phyloP scores from a whole-genome alignment of 805 yeast species.

The Metschnikowia cubensis region DNA sequence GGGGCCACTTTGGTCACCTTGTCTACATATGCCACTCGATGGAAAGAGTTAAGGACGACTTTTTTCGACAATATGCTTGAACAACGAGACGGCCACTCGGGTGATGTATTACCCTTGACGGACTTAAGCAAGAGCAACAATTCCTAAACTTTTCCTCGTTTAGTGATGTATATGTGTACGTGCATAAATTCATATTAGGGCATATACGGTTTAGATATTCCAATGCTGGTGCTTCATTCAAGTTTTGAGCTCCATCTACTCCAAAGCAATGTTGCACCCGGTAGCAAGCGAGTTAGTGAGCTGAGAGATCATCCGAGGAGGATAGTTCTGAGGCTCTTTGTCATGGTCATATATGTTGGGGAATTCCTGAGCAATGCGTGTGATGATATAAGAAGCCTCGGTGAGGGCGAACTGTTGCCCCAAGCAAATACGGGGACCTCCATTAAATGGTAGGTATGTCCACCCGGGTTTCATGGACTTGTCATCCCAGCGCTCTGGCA shows the following conservation, averaged over 20 bases:
- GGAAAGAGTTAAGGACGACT: conserved; percentile 86
- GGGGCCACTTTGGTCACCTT: conserved; percentile 66
- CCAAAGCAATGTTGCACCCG: conserved; percentile 10
- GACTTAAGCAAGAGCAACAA: conserved; percentile 4
- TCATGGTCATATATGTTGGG: conserved; percentile 5
- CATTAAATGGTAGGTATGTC: conserved; percentile 14
- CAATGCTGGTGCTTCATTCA: too few relatives aligned
- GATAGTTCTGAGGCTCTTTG: conserved; percentile 3
- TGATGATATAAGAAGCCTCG: conserved; percentile 13
- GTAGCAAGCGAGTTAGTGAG: conserved; percentile 13
- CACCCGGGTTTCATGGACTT: conserved; percentile 6
- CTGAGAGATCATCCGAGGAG: conserved; percentile 11
- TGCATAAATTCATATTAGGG: background rate
- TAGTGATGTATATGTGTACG: background rate
- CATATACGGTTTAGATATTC: background rate
- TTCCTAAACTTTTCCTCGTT: background rate
- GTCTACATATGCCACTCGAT: conserved; percentile 86
- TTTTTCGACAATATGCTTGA: conserved; percentile 83
- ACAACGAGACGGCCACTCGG: conserved; percentile 33
- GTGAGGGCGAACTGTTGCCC: conserved; percentile 15
- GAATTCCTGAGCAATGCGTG: conserved; percentile 16
- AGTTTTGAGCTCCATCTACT: background rate
- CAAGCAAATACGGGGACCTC: conserved; percentile 16
- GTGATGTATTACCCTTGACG: conserved; percentile 4
- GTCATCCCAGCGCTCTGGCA: conserved; percentile 17